A percentile compares a stretch with the other conserved stretches of the same genome.
Conservation (phyloP, 768 basidiomycete genomes). For the Lepiota brunneoincarnata region DNA sequence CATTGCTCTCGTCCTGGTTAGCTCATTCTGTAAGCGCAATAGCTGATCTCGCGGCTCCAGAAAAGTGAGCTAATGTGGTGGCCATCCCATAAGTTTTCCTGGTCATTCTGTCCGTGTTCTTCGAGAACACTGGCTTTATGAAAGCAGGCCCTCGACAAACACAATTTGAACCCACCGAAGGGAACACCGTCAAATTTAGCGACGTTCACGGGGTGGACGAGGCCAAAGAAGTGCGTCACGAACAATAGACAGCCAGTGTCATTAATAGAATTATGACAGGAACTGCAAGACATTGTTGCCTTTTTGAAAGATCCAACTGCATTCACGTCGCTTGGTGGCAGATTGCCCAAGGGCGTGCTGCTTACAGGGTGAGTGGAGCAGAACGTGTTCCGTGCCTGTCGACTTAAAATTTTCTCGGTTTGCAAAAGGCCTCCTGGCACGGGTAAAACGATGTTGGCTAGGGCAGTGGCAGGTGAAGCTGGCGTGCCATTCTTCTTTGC, state of each 20-base stretch:
- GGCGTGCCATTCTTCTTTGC: constrained; percentile 98
- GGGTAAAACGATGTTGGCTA: constrained; percentile 97
- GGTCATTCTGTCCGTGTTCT: constrained; percentile 81
- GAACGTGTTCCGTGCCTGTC: not conserved
- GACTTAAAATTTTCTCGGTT: constrained; percentile 12
- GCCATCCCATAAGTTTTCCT: constrained; percentile 61
- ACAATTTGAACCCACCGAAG: constrained; percentile 81
- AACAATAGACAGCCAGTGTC: not conserved
- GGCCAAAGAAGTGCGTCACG: constrained; percentile 73
- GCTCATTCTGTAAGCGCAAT: constrained; percentile 63
- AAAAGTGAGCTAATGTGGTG: not conserved
- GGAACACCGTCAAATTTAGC: constrained; percentile 83
- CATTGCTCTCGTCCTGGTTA: constrained; percentile 50
- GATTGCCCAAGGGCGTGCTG: constrained; percentile 90
- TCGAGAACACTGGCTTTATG: constrained; percentile 92
- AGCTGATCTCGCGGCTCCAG: not conserved
- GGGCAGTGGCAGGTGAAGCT: constrained; percentile 97
- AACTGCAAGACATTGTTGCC: constrained; percentile 91
- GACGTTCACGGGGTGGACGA: constrained; percentile 99
- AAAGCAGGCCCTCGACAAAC: constrained; percentile 80
- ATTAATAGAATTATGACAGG: constrained; percentile 41
- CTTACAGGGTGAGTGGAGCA: constrained; percentile 60
- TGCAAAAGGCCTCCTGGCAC: constrained; percentile 75
- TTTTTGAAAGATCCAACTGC: constrained; percentile 92
- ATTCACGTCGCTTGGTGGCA: constrained; percentile 90